A percentile compares a stretch with the other conserved stretches of the same genome.
These are phyloP conservation scores for Chenopodium berlandieri DNA, from an alignment of 148 eudicot species.

Conservation along the genomic window DNA sequence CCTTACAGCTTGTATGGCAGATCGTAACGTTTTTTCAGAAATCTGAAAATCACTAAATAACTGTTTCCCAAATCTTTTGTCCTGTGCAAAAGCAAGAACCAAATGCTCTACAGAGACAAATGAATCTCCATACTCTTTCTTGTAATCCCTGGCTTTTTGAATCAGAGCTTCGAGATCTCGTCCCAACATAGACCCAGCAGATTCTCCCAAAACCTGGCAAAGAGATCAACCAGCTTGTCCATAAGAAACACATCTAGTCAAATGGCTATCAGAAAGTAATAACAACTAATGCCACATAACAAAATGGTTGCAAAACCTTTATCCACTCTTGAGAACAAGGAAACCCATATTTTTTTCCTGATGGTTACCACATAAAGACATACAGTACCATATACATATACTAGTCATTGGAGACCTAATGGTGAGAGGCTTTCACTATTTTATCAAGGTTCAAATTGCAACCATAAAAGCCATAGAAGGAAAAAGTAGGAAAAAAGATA, in stretches of 20 bases:
- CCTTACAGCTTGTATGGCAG: slow-evolving; percentile 74
- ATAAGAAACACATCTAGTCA: neutral
- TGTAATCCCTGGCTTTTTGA: slow-evolving; percentile 73
- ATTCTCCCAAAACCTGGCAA: slow-evolving; percentile 78
- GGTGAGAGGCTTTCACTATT: neutral
- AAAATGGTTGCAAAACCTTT: neutral
- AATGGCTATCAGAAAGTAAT: neutral
- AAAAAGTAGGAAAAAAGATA: neutral
- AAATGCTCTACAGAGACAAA: slow-evolving; percentile 97
- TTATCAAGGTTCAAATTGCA: neutral
- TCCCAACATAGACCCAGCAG: slow-evolving; percentile 95
- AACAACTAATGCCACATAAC: neutral
- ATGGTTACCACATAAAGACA: neutral
- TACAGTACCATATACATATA: neutral
- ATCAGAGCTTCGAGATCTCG: slow-evolving; percentile 82
- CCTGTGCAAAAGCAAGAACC: slow-evolving; percentile 78
- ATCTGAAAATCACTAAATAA: slow-evolving; percentile 74
- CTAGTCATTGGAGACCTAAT: neutral
- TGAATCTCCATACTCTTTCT: slow-evolving; percentile 88
- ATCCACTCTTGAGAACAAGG: neutral
- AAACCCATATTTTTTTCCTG: neutral
- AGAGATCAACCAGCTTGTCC: neutral
- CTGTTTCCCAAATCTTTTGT: slow-evolving; percentile 87
- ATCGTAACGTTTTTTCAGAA: slow-evolving; percentile 47
- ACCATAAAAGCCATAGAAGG: neutral